Evolutionary conservation across 139 green algal species (phyloP).

Genomic region (Ettlia oleoabundans): DNA sequence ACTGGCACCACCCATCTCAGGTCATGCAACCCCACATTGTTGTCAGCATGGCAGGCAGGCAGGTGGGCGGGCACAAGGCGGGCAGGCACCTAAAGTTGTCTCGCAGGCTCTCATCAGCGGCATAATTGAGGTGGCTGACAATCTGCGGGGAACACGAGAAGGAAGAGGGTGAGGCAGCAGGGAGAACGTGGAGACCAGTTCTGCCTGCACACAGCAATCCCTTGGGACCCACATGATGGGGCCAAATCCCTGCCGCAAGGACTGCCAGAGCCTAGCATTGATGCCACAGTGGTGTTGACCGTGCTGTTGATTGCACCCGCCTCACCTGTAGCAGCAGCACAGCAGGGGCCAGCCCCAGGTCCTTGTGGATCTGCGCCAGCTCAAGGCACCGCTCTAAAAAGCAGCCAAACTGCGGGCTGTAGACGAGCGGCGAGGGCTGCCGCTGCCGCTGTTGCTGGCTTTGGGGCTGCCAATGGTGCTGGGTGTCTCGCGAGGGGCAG

Average conservation of each 20-base stretch:
- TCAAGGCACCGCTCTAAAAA: slow-evolving; percentile 26
- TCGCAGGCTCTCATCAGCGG: neutral
- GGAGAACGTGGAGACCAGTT: neutral
- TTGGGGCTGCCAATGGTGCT: neutral
- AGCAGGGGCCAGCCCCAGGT: slow-evolving; percentile 6
- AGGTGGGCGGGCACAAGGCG: neutral
- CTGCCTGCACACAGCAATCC: neutral
- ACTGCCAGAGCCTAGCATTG: neutral
- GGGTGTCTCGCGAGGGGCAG: neutral
- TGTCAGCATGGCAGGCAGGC: no score
- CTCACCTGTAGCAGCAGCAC: slow-evolving; percentile 27
- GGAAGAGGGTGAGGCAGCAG: neutral
- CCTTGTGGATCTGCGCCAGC: neutral
- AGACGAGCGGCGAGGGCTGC: slow-evolving; percentile 14
- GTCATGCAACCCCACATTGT: no score
- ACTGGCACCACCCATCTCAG: no score
- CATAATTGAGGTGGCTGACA: slow-evolving; percentile 17
- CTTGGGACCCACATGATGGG: no score
- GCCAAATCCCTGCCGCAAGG: neutral
- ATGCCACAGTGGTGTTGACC: neutral
- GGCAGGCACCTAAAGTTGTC: neutral
- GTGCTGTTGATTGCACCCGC: no score
- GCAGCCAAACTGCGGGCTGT: slow-evolving; percentile 1
- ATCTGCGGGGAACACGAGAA: neutral
- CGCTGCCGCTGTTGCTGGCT: neutral